Base-by-base conservation (phyloP, 176 grass and related monocot species). In the Miscanthus lutarioriparius region DNA sequence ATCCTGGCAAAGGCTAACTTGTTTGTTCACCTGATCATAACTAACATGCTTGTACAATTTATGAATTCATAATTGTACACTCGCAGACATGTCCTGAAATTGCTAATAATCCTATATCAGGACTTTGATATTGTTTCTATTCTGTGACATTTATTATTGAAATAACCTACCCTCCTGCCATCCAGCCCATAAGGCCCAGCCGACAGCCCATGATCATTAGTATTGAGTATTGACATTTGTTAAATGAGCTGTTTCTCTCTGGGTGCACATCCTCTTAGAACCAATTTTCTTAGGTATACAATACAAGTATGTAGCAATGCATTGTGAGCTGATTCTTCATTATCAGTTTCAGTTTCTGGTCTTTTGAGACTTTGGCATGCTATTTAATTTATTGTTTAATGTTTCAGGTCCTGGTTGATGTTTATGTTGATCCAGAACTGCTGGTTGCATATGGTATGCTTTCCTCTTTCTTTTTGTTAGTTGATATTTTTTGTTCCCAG, bases 361-460 rank as follows among this genome's bases (percentile, higher is more conserved):
- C 7, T 56, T 82, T 78, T 65, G 2, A 49, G 40, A 63, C 43
- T 43, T 69, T 76, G 43, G 85, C 48, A 83, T 61, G 17, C 63
- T 90, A 67, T 81, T 41, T 69, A 45, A 56, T 73, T 72, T 47
- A 82, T 67, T 82, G 14, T 19, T 62, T 30, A 69, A 77, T 74
- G 20, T 87, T 92, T 79, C 90, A 98, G 96, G 85, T 98, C 69
- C 89, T 98, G 67, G 93, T 98, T 75, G 96, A 98, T 93, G 96
- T 95, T 70, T 86, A 89, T 26, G 87, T 75, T 88, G 96, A 98
- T 74, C 96, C 91, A 77, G 92, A 98, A 40, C 91, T 98, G 80
- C 92, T 98, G 80, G 96, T 98, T 78, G 93, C 96, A 83, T 98
- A 98, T 93, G 96, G 96, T 98, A 97, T 67, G 76, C 28, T 38